These are phyloP conservation scores for Ogataea methylovora DNA, from an alignment of 805 yeast genomes.

Conservation along the genomic window DNA sequence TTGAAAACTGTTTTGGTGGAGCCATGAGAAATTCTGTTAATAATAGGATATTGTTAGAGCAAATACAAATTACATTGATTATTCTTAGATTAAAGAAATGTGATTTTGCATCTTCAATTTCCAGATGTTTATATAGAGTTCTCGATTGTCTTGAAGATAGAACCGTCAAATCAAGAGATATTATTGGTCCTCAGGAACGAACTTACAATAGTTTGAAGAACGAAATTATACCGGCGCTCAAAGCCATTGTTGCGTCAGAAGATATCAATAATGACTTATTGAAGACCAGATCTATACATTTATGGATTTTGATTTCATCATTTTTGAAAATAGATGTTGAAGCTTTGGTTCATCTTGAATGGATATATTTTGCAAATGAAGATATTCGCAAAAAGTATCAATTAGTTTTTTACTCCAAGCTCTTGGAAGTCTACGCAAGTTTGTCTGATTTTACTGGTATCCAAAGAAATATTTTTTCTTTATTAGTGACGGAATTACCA, in stretches of 20 bases:
- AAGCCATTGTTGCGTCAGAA: conserved; percentile 8
- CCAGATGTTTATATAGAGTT: background rate
- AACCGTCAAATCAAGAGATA: too few species aligned
- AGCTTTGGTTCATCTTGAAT: conserved; percentile 19
- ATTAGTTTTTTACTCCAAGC: conserved; percentile 14
- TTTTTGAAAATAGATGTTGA: conserved; percentile 9
- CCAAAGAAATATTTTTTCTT: conserved; percentile 6
- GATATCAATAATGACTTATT: conserved; percentile 7
- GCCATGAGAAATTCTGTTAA: too few species aligned
- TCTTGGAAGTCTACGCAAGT: conserved; percentile 10
- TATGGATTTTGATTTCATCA: conserved; percentile 15
- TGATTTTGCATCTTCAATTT: background rate
- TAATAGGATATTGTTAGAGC: too few species aligned
- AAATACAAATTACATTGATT: too few species aligned
- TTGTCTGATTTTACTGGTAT: conserved; percentile 3
- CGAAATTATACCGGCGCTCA: conserved; percentile 10
- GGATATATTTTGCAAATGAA: conserved; percentile 20
- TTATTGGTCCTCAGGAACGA: background rate
- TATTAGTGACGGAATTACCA: conserved; percentile 14
- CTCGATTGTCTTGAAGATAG: too few species aligned
- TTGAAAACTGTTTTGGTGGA: too few species aligned
- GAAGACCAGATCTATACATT: conserved; percentile 8
- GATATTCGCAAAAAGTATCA: conserved; percentile 12
- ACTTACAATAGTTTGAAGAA: background rate
- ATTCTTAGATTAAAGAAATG: too few species aligned